Percentiles rank a stretch among this genome's conserved stretches.
phyloP scores from a whole-genome alignment of 2,329 filamentous ascomycete genomes.

The Xylaria sp. region DNA sequence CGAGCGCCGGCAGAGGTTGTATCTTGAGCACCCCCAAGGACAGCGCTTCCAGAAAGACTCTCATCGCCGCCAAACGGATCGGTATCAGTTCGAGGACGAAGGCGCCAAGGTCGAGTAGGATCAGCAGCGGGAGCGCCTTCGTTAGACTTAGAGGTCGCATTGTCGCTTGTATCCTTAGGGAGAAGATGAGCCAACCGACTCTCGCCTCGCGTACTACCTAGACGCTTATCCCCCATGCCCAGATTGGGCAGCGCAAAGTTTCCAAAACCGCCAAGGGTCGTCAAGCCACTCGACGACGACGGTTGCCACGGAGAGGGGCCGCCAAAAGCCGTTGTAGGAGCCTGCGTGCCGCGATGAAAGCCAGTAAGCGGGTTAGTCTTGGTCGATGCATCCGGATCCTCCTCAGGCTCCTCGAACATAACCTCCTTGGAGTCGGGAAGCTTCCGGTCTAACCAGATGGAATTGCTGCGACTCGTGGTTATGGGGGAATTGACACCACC shows the following conservation, averaged over 20 bases:
- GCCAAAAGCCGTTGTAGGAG: slow-evolving; percentile 41
- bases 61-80: slow-evolving; percentile 66
- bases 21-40: slow-evolving; percentile 70
- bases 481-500: slow-evolving; percentile 56
- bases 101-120: slow-evolving; percentile 48
- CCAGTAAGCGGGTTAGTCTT: slow-evolving; percentile 40
- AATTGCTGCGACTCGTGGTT: slow-evolving; percentile 50
- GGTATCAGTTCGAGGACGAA: slow-evolving; percentile 63
- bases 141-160: slow-evolving; percentile 46
- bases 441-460: slow-evolving; percentile 54
- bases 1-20: slow-evolving; percentile 43
- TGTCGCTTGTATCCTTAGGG: slow-evolving; percentile 69
- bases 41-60: slow-evolving; percentile 62
- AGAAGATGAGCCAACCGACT: slow-evolving; percentile 84
- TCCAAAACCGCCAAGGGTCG: slow-evolving; percentile 80
- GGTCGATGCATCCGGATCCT: slow-evolving; percentile 31
- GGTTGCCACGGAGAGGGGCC: slow-evolving; percentile 42
- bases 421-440: slow-evolving; percentile 49
- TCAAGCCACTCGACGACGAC: slow-evolving; percentile 47
- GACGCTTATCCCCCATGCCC: slow-evolving; percentile 65
- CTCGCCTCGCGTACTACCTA: slow-evolving; percentile 64
- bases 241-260: slow-evolving; percentile 69
- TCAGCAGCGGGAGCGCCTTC: slow-evolving; percentile 42
- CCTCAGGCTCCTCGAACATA: slow-evolving; percentile 48
- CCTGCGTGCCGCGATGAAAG: slow-evolving; percentile 48